A percentile compares a stretch with the other conserved stretches of the same genome.
phyloP scores from a whole-genome alignment of 306 rosid genomes.

The Sophora flavescens region DNA sequence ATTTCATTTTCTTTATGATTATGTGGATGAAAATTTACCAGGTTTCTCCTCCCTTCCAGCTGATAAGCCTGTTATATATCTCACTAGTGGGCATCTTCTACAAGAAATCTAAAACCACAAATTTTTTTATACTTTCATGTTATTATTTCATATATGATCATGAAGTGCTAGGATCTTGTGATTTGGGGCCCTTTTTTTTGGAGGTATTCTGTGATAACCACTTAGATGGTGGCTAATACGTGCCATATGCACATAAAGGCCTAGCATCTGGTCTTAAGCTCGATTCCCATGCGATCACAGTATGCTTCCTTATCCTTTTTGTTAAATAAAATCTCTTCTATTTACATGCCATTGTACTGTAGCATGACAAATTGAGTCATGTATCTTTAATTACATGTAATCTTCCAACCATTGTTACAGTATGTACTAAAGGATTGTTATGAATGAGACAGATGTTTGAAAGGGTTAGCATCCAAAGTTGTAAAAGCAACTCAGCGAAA shows the following conservation, averaged over 20 bases:
- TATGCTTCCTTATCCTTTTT: constrained; percentile 52
- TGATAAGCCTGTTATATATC: constrained; percentile 7
- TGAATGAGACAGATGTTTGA: constrained; percentile 66
- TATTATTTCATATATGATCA: constrained; percentile 9
- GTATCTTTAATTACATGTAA: not conserved
- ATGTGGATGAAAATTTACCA: constrained; percentile 1
- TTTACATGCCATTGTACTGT: constrained; percentile 16
- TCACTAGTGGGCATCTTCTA: not conserved
- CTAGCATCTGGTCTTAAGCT: constrained; percentile 85
- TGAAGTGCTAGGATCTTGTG: constrained; percentile 24
- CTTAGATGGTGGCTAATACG: constrained; percentile 96
- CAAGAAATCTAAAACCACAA: constrained; percentile 14
- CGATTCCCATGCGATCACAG: constrained; percentile 75
- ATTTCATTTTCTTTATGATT: constrained; percentile 36
- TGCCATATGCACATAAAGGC: constrained; percentile 90
- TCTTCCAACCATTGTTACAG: not conserved
- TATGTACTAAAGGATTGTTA: constrained; percentile 40
- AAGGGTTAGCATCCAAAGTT: constrained; percentile 87
- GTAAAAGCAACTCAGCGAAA: constrained; percentile 59
- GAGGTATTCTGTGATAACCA: constrained; percentile 97
- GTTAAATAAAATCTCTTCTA: constrained; percentile 6
- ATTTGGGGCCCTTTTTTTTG: constrained; percentile 34
- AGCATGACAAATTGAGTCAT: constrained; percentile 21
- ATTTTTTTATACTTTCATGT: not conserved
- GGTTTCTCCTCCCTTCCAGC: constrained; percentile 18